Evolutionary conservation across 805 yeast genomes (phyloP).

Genomic region (Candida ficus): DNA sequence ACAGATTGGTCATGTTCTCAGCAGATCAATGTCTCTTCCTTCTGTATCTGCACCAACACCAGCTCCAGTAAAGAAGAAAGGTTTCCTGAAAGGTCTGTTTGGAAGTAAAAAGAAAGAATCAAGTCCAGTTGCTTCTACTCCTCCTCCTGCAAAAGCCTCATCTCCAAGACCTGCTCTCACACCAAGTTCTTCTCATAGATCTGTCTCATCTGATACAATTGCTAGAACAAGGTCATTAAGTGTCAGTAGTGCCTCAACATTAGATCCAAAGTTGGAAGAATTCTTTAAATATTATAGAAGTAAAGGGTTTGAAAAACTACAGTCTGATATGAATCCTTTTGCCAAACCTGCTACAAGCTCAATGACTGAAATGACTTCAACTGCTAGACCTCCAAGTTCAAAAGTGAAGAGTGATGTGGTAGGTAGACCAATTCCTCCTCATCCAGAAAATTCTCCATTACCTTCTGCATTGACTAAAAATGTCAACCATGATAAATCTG

Average conservation of each 20-base stretch:
- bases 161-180: constrained; percentile 7
- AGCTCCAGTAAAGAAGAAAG: constrained; percentile 23
- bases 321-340: constrained; percentile 11
- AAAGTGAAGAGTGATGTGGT: constrained; percentile 28
- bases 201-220: background rate
- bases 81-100: constrained; percentile 34
- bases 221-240: constrained; percentile 16
- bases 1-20: constrained; percentile 15
- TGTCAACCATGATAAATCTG: constrained; percentile 5
- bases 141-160: constrained; percentile 12
- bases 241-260: constrained; percentile 13
- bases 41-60: constrained; percentile 11
- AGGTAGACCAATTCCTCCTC: constrained; percentile 47
- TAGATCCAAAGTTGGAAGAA: constrained; percentile 43
- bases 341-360: background rate
- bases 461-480: constrained; percentile 42
- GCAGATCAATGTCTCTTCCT: constrained; percentile 29
- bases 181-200: background rate
- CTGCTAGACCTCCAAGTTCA: background rate
- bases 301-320: constrained; percentile 21
- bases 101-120: constrained; percentile 20
- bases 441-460: constrained; percentile 40
- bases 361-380: background rate
- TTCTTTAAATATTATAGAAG: constrained; percentile 37
- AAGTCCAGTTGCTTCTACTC: constrained; percentile 4